phyloP scores from a whole-genome alignment of 1,284 basidiomycete species.

The Tilletiopsis washingtonensis region DNA sequence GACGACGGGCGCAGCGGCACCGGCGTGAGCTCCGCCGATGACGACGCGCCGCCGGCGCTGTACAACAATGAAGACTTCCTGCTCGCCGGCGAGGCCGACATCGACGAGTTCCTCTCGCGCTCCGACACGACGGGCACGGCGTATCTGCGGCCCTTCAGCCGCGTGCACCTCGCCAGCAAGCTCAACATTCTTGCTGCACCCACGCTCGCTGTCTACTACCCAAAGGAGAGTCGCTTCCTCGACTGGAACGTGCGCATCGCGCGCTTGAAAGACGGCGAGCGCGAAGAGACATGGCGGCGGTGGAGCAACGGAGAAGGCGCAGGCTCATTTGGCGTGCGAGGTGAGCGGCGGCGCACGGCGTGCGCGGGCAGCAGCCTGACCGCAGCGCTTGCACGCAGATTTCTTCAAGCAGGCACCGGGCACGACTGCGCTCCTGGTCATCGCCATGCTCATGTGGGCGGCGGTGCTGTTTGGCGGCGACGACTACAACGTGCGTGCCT shows the following conservation, averaged over 20 bases:
- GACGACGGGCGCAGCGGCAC: conserved; percentile 6
- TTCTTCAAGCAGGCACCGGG: too few species aligned
- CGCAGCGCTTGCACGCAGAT: too few species aligned
- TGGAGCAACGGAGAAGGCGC: conserved; percentile 42
- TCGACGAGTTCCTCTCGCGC: conserved; percentile 41
- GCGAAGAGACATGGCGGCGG: conserved; percentile 33
- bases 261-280: conserved; percentile 13
- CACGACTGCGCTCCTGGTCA: too few species aligned
- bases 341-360: too few species aligned
- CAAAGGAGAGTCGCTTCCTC: conserved; percentile 33
- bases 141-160: conserved; percentile 47
- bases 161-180: conserved; percentile 48
- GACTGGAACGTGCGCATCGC: conserved; percentile 40
- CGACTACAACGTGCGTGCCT: conserved; percentile 17
- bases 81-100: conserved; percentile 47
- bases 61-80: conserved; percentile 46
- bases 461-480: conserved; percentile 19
- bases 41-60: conserved; percentile 17
- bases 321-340: conserved; percentile 18
- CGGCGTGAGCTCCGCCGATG: background rate
- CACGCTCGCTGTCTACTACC: conserved; percentile 46
- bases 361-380: too few species aligned
- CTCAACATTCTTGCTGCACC: conserved; percentile 47
- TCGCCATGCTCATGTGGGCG: conserved; percentile 19
- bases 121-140: conserved; percentile 36